Conservation (phyloP, 1,284 basidiomycete species). For the Heterobasidion occidentale region DNA sequence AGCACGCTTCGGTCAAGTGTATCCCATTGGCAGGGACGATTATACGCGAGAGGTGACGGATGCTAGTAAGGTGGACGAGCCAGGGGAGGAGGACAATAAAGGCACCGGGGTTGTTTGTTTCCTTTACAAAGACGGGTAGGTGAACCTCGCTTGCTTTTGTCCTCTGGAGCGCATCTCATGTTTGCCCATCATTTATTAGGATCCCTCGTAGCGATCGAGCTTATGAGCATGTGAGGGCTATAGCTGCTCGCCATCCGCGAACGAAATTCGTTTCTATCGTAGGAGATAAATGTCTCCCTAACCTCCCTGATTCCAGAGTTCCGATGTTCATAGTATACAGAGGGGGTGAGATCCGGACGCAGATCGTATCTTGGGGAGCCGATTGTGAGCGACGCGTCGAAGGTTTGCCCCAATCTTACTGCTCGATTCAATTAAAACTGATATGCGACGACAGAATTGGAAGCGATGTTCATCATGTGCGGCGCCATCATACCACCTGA, state of each 20-base stretch:
- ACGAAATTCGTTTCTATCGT: constrained; percentile 97
- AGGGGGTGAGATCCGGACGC: constrained; percentile 82
- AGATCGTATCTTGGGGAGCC: constrained; percentile 79
- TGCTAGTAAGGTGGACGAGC: constrained; percentile 69
- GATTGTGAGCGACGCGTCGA: constrained; percentile 72
- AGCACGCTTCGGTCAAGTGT: constrained; percentile 79
- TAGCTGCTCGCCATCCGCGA: constrained; percentile 80
- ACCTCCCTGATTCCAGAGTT: constrained; percentile 87
- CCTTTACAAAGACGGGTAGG: constrained; percentile 84
- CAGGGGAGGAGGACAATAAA: constrained; percentile 53
- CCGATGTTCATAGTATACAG: constrained; percentile 93
- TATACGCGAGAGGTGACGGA: constrained; percentile 95
- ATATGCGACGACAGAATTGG: constrained; percentile 45
- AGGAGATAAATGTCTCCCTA: constrained; percentile 92
- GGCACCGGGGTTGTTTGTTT: constrained; percentile 88
- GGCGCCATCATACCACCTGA: constrained; percentile 52
- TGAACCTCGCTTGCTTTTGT: constrained; percentile 1
- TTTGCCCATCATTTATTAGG: constrained; percentile 28
- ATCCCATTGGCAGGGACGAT: constrained; percentile 88
- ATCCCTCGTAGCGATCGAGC: constrained; percentile 76
- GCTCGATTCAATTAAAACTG: constrained; percentile 1
- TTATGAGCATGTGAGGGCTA: constrained; percentile 59
- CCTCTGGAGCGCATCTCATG: constrained; percentile 1
- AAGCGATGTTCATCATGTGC: constrained; percentile 55
- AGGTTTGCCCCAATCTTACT: constrained; percentile 41